Evolutionary conservation across 108 stramenopile species (phyloP), one percentile per base, ranked within the genome.

Genomic region (Nitzschia putrida): DNA sequence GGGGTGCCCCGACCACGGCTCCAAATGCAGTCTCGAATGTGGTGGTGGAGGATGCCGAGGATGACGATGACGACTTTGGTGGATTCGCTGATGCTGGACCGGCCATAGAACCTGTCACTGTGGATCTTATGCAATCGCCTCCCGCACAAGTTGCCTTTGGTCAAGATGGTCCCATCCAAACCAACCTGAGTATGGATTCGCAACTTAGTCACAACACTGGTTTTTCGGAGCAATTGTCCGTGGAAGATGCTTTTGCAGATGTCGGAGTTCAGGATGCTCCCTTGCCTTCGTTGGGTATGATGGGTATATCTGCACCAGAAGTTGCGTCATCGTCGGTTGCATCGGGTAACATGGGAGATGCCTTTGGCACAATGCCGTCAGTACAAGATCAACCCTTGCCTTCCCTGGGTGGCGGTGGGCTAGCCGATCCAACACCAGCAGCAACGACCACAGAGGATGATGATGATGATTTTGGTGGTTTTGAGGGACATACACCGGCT

Each of bases 391-490:
- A 34, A 4, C 29, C 29, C 29, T 34, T 34, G 29, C 1, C 29
- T 34, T 34, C 29, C 4, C 29, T 34, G 29, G 29, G 29, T 34
- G 29, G 29, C 4, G 29, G 29, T 34, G 29, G 29, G 1, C 29
- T 34, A 34, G 29, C 47, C 14, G 47, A 49, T 18, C 47, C 47
- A 11, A 44, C 53, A 21, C 13, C 18, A 13, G 55, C 8, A 23
- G 16, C 55, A 23, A 56, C 16, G 20, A 26, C 1, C 10, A n/a
- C 51, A 13, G 2, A 10, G 2, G 58, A 45, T 55, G 57, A 58
- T 5, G 78, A 75, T 24, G 76, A 76, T 57, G 80, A 63, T 14
- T 72, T 75, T 65, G 69, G 69, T 11, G 80, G 68, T 25, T 71
- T 66, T 43, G 76, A 51, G 47, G 47, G 47, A 49, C 18, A 16